Evolutionary conservation across 805 yeast species (phyloP), one percentile per base, ranked within the genome.

Genomic region (Yarrowia deformans): DNA sequence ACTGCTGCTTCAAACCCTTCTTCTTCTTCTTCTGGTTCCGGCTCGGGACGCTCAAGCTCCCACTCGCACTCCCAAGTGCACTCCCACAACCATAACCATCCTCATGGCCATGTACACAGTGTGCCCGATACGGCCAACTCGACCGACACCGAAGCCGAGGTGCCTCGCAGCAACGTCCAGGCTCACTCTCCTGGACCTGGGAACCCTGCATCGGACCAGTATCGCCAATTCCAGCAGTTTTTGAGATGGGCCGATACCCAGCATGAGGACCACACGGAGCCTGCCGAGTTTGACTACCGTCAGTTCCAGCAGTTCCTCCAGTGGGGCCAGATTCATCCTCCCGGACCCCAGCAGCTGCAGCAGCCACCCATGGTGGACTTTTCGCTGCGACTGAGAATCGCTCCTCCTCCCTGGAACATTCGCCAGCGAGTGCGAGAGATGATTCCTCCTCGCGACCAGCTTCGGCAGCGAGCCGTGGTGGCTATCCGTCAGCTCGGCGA

Each of bases 191-290:
- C 46, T 16, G 63, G 34, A 19, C 14, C 18, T 43, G 9, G 48
- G 23, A 42, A 23, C 12, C 63, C 63, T 56, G 49, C 64, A 42
- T 58, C 64, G n/a, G 64, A 58, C 45, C 64, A 60, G 34, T 60
- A 60, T 34, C 50, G 66, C 10, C 66, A 60, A 45, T 60, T 60
- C 52, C 66, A 60, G n/a, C 66, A 45, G 66, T 60, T 60, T 60
- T 12, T 60, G 40, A 32, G 66, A 18, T 60, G 66, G 66, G 66
- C 66, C 3, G 66, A 60, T 39, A 60, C 50, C 8, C 66, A 60
- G 52, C 66, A 60, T 7, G 52, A 60, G 29, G 66, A 45, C 19
- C 39, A 34, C 23, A 9, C 66, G 2, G 66, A 60, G 35, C 66
- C 66, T 13, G 66, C 66, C 6, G 66, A 60, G 32, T 60, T 60